Base-by-base conservation (phyloP, 2,329 filamentous ascomycete genomes). In the Neofusicoccum umdonicola region DNA sequence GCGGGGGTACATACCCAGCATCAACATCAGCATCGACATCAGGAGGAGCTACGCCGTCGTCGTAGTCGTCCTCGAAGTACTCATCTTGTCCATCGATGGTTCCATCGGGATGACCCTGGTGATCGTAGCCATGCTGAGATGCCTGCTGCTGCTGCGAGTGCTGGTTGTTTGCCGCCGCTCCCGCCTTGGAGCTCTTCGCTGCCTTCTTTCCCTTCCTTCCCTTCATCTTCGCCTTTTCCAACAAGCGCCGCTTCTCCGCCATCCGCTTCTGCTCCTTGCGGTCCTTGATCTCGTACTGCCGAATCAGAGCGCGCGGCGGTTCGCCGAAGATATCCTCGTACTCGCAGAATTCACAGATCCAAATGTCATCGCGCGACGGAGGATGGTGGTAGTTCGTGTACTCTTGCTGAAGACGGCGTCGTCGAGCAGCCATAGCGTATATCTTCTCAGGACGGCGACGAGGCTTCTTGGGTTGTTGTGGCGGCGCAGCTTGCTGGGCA, bases 321-420 rank as follows among this genome's bases (percentile, higher is more conserved):
- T 85, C 85, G n/a, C 94, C 94, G 75, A 97, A 98, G 57, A 99
- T 97, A 61, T 88, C 87, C 78, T 98, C 94, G 74, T 97, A 99
- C 77, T 99, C 95, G 81, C 95, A 99, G 75, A 98, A 98, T 73
- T 97, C 92, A 79, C 95, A 99, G 52, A 98, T 93, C 91, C 93
- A 98, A 58, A 93, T 85, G 67, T 97, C 91, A 68, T 92, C 90
- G 1, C 81, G 75, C 17, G 79, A 81, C 0, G 90, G 90, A 1
- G 91, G 90, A 71, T 91, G 88, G 71, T 90, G 88, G 67, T 87
- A 87, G 75, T 95, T 96, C 64, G 87, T 85, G 68, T 90, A 89
- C 71, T 91, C 86, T 66, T 95, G 91, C 72, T 91, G 85, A 52
- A 91, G 85, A 66, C 90, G 89, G 6, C 95, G 90, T 68, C 92